phyloP scores from a whole-genome alignment of 2,329 filamentous ascomycete species.

The Fusarium veterinarium region DNA sequence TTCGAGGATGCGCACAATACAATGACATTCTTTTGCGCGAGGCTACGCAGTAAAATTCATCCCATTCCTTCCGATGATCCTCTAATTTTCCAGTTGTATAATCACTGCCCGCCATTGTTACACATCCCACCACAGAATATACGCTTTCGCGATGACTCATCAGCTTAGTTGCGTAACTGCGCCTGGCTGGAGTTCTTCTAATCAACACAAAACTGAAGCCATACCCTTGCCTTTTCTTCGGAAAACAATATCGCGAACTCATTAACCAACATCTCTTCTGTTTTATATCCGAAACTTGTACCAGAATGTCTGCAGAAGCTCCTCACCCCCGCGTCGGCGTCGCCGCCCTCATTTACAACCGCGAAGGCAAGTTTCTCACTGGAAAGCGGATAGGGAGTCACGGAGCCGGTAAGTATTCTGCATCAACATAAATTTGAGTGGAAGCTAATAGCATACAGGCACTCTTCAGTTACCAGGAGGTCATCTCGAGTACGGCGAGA shows the following conservation, averaged over 20 bases:
- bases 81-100: constrained; percentile 5
- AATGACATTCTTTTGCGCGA: neutral
- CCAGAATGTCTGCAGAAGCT: constrained; percentile 23
- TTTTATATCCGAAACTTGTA: neutral
- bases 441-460: constrained; percentile 52
- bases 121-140: neutral
- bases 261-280: fast-evolving
- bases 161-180: neutral
- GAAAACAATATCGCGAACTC: neutral
- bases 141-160: constrained; percentile 25
- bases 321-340: constrained; percentile 60
- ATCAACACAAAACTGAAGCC: constrained; percentile 5
- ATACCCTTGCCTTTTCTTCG: neutral
- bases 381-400: constrained; percentile 62
- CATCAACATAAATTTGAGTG: fast-evolving
- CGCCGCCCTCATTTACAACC: constrained; percentile 58
- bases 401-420: constrained; percentile 55
- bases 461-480: constrained; percentile 78
- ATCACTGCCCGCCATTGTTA: neutral
- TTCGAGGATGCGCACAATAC: neutral
- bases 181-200: constrained; percentile 6
- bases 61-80: neutral
- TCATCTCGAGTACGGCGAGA: constrained; percentile 78
- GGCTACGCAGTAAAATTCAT: neutral
- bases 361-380: constrained; percentile 57